Percentiles rank a stretch among this genome's conserved stretches.
Evolutionary conservation across 2,329 filamentous ascomycete species (phyloP).

Genomic region (Catunica adiposa): DNA sequence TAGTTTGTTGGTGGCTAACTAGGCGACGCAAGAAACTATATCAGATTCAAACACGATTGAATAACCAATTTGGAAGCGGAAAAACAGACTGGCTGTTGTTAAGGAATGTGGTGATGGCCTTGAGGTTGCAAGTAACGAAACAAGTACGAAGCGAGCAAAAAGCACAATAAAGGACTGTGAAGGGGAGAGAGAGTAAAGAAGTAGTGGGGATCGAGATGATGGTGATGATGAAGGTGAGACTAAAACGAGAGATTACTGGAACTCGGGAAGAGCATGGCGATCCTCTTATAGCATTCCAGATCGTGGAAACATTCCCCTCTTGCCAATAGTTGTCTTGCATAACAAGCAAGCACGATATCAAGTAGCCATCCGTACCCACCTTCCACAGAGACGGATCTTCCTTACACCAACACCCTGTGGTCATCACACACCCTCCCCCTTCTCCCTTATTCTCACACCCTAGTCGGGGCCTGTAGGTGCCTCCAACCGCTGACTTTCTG

Average conservation of each 20-base stretch:
- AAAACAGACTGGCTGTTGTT: conserved; percentile 10
- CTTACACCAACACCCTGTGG: not conserved
- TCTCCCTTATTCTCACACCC: not conserved
- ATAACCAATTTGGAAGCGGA: not conserved
- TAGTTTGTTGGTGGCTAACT: conserved; percentile 1
- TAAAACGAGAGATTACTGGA: not conserved
- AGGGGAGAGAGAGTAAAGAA: not conserved
- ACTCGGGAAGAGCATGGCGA: not conserved
- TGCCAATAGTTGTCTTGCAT: not conserved
- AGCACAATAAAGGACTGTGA: conserved; percentile 4
- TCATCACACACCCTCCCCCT: not conserved
- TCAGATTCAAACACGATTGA: not conserved
- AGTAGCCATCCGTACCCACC: not conserved
- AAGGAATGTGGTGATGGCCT: conserved; percentile 9
- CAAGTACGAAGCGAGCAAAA: conserved; percentile 10
- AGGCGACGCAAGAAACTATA: conserved; percentile 1
- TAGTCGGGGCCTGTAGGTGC: not conserved
- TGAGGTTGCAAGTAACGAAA: conserved; percentile 4
- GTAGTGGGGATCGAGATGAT: not conserved
- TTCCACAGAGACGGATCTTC: not conserved
- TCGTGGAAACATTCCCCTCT: not conserved
- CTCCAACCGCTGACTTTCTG: conserved; percentile 1
- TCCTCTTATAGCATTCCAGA: conserved; percentile 12
- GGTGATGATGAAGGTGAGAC: conserved; percentile 4
- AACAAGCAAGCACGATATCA: not conserved